phyloP scores from a whole-genome alignment of 257 asterid species.

The Penstemon newberryi region DNA sequence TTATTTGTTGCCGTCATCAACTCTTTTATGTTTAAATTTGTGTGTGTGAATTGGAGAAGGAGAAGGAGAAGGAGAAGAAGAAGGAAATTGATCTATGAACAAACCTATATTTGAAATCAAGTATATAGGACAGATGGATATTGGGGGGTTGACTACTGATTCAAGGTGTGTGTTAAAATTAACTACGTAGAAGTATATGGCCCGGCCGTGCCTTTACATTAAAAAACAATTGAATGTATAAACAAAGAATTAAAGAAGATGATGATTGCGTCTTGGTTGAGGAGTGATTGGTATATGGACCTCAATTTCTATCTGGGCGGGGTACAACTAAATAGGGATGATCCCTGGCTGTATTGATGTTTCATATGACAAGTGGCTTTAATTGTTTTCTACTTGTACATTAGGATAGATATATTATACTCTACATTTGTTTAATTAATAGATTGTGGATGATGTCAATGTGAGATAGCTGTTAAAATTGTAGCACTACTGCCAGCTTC shows the following conservation, averaged over 20 bases:
- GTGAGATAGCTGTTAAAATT: not conserved
- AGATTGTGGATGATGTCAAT: not conserved
- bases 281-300: not conserved
- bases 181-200: not conserved
- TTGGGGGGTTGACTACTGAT: not conserved
- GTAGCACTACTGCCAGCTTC: not conserved
- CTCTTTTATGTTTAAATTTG: no score
- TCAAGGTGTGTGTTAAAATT: not conserved
- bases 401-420: not conserved
- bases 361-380: slow-evolving; percentile 1
- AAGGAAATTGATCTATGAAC: no score
- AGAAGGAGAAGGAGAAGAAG: no score
- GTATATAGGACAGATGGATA: no score
- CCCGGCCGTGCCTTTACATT: slow-evolving; percentile 26
- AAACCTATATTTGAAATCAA: no score
- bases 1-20: no score
- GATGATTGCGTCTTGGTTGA: slow-evolving; percentile 19
- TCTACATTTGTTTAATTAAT: no score
- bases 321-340: no score
- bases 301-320: no score
- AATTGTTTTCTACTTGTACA: not conserved
- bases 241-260: not conserved
- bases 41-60: no score
- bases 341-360: not conserved
- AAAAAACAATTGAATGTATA: slow-evolving; percentile 19